phyloP scores from a whole-genome alignment of 805 yeast genomes.

The Hanseniaspora singularis region DNA sequence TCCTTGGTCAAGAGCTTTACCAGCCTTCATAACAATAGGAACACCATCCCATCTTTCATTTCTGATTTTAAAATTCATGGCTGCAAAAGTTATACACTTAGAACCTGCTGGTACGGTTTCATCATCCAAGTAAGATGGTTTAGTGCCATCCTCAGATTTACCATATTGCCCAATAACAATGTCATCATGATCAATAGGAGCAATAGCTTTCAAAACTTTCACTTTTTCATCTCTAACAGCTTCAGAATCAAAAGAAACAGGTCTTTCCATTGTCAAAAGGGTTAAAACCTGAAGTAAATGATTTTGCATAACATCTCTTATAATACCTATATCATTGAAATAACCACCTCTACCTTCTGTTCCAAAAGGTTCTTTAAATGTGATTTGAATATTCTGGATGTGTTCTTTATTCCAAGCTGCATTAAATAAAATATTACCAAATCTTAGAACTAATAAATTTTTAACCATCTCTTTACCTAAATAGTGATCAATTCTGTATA shows the following conservation, averaged over 20 bases:
- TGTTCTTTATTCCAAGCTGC: constrained; percentile 82
- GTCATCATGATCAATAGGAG: constrained; percentile 51
- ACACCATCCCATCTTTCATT: constrained; percentile 99
- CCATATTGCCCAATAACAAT: constrained; percentile 80
- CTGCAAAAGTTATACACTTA: constrained; percentile 87
- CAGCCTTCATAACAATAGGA: constrained; percentile 90
- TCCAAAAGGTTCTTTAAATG: constrained; percentile 96
- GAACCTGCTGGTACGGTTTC: constrained; percentile 73
- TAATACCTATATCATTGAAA: constrained; percentile 87
- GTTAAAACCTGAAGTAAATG: constrained; percentile 89
- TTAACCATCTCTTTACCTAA: constrained; percentile 97
- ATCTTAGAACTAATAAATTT: constrained; percentile 76
- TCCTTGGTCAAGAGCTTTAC: constrained; percentile 89
- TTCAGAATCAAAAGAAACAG: constrained; percentile 82
- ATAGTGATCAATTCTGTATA: constrained; percentile 93
- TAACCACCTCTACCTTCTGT: constrained; percentile 99
- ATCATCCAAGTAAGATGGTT: constrained; percentile 88
- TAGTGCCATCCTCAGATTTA: constrained; percentile 70
- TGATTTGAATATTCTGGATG: constrained; percentile 70
- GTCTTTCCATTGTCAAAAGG: constrained; percentile 88
- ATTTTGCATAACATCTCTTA: constrained; percentile 97
- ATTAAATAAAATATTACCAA: constrained; percentile 76
- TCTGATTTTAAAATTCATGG: constrained; percentile 60
- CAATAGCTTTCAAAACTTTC: constrained; percentile 72
- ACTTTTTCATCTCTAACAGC: constrained; percentile 94